These are phyloP conservation scores for Candida michaelii DNA, from an alignment of 805 yeast species.

Conservation along the genomic window DNA sequence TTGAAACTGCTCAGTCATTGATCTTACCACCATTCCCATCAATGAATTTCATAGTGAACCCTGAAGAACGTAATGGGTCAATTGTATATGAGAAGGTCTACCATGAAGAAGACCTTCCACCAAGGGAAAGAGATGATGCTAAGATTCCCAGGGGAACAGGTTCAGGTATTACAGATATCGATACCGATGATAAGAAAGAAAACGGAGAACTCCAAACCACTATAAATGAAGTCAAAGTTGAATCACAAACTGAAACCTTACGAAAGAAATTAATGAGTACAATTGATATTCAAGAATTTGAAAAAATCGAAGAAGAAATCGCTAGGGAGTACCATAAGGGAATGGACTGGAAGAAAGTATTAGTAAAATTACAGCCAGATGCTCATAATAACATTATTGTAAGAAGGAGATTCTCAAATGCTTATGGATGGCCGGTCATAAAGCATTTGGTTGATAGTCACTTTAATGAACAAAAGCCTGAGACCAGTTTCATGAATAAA, in stretches of 20 bases:
- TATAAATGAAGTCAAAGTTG: constrained; percentile 6
- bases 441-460: constrained; percentile 74
- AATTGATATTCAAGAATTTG: constrained; percentile 36
- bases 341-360: constrained; percentile 87
- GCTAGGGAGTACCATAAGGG: constrained; percentile 87
- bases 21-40: constrained; percentile 81
- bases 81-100: constrained; percentile 85
- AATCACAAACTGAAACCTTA: constrained; percentile 4
- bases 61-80: constrained; percentile 58
- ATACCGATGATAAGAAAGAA: background rate
- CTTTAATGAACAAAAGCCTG: constrained; percentile 36
- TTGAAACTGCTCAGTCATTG: constrained; percentile 76
- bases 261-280: constrained; percentile 23
- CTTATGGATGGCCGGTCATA: constrained; percentile 94
- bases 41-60: constrained; percentile 63
- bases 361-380: constrained; percentile 84
- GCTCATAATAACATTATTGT: constrained; percentile 94
- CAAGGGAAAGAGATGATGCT: background rate
- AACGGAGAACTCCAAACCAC: background rate
- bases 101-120: constrained; percentile 20
- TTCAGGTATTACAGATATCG: background rate
- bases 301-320: constrained; percentile 67
- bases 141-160: background rate
- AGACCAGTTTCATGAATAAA: constrained; percentile 4
- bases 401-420: constrained; percentile 83